phyloP scores from a whole-genome alignment of 2,329 filamentous ascomycete genomes.

The Colletotrichum eleusines region DNA sequence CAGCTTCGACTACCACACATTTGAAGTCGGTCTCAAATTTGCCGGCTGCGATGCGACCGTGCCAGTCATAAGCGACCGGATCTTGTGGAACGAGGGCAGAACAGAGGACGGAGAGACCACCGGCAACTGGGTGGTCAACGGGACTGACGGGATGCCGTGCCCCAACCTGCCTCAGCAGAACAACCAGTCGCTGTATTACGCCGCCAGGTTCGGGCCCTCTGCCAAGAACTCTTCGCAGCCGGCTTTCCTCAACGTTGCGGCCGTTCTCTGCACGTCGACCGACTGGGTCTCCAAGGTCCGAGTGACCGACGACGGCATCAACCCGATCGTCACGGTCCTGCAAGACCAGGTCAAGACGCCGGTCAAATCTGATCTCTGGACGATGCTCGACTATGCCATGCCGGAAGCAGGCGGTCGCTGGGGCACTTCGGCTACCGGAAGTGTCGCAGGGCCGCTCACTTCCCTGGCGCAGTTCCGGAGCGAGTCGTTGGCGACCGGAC shows the following conservation, averaged over 20 bases:
- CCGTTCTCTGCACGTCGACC: conserved; percentile 16
- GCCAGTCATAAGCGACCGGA: neutral
- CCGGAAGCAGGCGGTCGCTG: neutral
- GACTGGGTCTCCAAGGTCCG: conserved; percentile 18
- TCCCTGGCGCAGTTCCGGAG: conserved; percentile 4
- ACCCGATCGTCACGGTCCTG: conserved; percentile 11
- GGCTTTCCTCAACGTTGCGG: conserved; percentile 3
- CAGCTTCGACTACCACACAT: neutral
- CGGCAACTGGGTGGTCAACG: conserved; percentile 5
- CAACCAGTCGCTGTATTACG: conserved; percentile 15
- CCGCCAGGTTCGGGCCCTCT: neutral
- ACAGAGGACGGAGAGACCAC: neutral
- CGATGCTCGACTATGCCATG: neutral
- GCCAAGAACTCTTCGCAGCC: neutral
- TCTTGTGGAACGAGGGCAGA: neutral
- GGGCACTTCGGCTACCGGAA: neutral
- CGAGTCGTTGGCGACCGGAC: neutral
- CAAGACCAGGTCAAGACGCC: neutral
- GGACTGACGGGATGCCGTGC: neutral
- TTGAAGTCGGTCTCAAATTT: neutral
- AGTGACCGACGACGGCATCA: conserved; percentile 16
- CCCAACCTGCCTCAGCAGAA: conserved; percentile 21
- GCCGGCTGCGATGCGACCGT: neutral
- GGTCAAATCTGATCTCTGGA: conserved; percentile 8
- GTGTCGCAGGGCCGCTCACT: neutral